Conservation (phyloP, 495 filamentous ascomycete genomes). For the Lindgomyces ingoldianus region DNA sequence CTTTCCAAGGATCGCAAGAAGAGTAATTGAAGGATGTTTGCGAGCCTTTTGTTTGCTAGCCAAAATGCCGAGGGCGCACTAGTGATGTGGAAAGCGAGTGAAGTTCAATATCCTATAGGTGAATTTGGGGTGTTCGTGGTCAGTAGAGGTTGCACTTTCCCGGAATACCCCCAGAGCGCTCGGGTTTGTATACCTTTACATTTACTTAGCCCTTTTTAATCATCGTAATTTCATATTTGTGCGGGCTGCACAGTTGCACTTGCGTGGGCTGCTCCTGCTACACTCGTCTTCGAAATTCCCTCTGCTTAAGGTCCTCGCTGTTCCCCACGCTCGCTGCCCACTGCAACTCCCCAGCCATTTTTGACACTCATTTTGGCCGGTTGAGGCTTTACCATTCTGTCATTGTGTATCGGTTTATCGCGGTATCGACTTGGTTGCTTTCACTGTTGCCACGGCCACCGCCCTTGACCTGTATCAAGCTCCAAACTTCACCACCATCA, state of each 20-base stretch:
- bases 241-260: not conserved
- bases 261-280: not conserved
- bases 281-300: not conserved
- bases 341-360: too few relatives aligned
- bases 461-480: too few relatives aligned
- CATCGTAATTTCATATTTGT: slow-evolving; percentile 2
- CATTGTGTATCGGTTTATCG: not conserved
- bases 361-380: too few relatives aligned
- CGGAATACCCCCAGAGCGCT: not conserved
- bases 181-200: not conserved
- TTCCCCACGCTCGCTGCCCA: too few relatives aligned
- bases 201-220: not conserved
- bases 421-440: not conserved
- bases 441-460: not conserved
- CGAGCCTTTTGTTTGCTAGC: too few relatives aligned
- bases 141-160: not conserved
- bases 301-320: not conserved
- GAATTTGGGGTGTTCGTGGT: not conserved
- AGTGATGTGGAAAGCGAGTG: not conserved
- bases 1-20: slow-evolving; percentile 19
- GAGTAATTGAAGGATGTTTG: not conserved
- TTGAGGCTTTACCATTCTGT: not conserved
- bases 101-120: too few relatives aligned
- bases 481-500: not conserved
- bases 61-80: not conserved